These are phyloP conservation scores for Ophiocordyceps unilateralis DNA, from an alignment of 2,329 filamentous ascomycete species.

Conservation along the genomic window DNA sequence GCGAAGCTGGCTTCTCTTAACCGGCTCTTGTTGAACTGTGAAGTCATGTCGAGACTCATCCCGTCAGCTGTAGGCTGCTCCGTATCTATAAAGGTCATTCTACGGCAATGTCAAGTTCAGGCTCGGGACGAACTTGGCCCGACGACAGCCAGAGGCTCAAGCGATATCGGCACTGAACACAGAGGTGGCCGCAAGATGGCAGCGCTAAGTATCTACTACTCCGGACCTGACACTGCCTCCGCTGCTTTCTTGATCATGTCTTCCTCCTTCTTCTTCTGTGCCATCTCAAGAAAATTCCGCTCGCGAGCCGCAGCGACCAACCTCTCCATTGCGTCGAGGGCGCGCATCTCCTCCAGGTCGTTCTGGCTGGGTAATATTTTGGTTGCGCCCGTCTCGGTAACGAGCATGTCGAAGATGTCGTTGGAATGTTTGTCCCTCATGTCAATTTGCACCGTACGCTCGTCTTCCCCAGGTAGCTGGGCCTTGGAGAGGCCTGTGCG, in stretches of 20 bases:
- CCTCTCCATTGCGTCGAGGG: constrained; percentile 35
- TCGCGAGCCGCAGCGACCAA: constrained; percentile 36
- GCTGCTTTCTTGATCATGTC: constrained; percentile 24
- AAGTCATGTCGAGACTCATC: too few species aligned
- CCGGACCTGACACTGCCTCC: not conserved
- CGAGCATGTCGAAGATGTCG: constrained; percentile 45
- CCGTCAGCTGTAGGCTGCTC: too few species aligned
- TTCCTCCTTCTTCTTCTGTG: constrained; percentile 44
- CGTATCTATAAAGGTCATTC: too few species aligned
- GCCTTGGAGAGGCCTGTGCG: constrained; percentile 28
- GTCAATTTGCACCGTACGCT: constrained; percentile 36
- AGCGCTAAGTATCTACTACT: not conserved
- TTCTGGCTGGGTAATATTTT: constrained; percentile 35
- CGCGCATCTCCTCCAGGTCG: constrained; percentile 40
- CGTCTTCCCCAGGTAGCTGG: constrained; percentile 27
- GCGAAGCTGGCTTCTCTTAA: too few species aligned
- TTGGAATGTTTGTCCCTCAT: constrained; percentile 46
- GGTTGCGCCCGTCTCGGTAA: constrained; percentile 44
- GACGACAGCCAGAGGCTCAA: too few species aligned
- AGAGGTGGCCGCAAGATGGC: not conserved
- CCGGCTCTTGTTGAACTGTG: too few species aligned
- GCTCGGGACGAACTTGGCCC: too few species aligned
- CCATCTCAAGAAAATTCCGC: constrained; percentile 31
- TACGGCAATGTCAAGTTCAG: too few species aligned
- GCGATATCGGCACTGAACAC: too few species aligned